phyloP scores from a whole-genome alignment of 2,329 filamentous ascomycete genomes.

The Aspergillus glaucus region DNA sequence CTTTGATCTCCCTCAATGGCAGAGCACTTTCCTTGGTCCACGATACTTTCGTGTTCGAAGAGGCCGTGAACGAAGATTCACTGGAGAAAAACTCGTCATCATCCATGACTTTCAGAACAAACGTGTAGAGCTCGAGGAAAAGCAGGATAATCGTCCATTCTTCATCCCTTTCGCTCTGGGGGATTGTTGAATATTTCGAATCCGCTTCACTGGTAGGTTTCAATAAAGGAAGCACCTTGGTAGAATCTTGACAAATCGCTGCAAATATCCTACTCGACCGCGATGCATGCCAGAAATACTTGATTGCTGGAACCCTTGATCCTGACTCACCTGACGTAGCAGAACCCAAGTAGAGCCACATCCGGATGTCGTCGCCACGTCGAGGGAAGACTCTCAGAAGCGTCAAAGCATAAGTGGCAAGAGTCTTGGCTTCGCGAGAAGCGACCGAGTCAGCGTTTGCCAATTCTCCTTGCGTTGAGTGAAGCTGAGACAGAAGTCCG shows the following conservation, averaged over 20 bases:
- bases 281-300: conserved; percentile 76
- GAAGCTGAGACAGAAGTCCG: conserved; percentile 47
- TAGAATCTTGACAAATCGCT: conserved; percentile 51
- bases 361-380: conserved; percentile 79
- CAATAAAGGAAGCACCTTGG: conserved; percentile 53
- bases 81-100: conserved; percentile 87
- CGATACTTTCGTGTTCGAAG: conserved; percentile 47
- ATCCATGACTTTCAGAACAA: conserved; percentile 85
- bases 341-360: conserved; percentile 82
- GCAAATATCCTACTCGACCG: conserved; percentile 52
- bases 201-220: conserved; percentile 41
- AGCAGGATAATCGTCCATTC: conserved; percentile 88
- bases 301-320: conserved; percentile 58
- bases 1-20: conserved; percentile 62
- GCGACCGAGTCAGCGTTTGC: conserved; percentile 28
- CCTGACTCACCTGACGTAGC: conserved; percentile 39
- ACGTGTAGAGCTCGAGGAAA: conserved; percentile 90
- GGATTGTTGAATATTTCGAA: conserved; percentile 11
- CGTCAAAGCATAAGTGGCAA: conserved; percentile 82
- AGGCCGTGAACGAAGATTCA: conserved; percentile 40
- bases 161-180: conserved; percentile 44
- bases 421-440: conserved; percentile 59
- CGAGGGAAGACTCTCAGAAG: conserved; percentile 78
- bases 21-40: conserved; percentile 61
- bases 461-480: conserved; percentile 21